These are phyloP conservation scores for Heteromeles arbutifolia DNA, from an alignment of 306 rosid genomes.

Conservation along the genomic window DNA sequence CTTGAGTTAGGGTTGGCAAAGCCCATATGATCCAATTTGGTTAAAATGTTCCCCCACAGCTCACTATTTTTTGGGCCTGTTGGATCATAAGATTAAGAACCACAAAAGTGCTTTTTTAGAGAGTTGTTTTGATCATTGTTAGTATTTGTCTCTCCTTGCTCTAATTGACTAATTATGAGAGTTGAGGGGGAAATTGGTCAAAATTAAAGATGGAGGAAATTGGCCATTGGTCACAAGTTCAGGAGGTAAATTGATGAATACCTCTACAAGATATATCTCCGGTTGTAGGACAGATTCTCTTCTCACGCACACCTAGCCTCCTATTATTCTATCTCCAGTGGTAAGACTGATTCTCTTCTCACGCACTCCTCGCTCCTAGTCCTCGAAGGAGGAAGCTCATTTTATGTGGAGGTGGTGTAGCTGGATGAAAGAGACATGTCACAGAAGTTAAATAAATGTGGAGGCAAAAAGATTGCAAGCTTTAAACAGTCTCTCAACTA, in stretches of 20 bases:
- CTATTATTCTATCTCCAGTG: not conserved
- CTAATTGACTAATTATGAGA: too few relatives aligned
- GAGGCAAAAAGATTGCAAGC: conserved; percentile 12
- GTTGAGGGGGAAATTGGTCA: too few relatives aligned
- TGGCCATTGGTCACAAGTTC: too few relatives aligned
- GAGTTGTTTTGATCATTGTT: not conserved
- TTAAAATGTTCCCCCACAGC: not conserved
- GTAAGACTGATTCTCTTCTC: not conserved
- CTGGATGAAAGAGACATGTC: conserved; percentile 44
- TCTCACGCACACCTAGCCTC: not conserved
- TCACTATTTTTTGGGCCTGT: not conserved
- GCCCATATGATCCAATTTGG: not conserved
- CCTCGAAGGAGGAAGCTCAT: not conserved
- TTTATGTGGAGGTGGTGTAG: conserved; percentile 8
- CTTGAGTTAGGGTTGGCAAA: not conserved
- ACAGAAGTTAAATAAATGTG: conserved; percentile 21
- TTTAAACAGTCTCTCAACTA: conserved; percentile 4
- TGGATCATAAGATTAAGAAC: not conserved
- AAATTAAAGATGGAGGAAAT: too few relatives aligned
- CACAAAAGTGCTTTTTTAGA: not conserved
- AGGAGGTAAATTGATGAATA: too few relatives aligned
- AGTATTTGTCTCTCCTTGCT: not conserved
- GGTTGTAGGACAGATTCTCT: rapidly evolving
- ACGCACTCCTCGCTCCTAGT: not conserved
- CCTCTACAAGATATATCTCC: not conserved